Evolutionary conservation across 192 early-diverging fungal species (phyloP).

Genomic region (Rhizophlyctis rosea): DNA sequence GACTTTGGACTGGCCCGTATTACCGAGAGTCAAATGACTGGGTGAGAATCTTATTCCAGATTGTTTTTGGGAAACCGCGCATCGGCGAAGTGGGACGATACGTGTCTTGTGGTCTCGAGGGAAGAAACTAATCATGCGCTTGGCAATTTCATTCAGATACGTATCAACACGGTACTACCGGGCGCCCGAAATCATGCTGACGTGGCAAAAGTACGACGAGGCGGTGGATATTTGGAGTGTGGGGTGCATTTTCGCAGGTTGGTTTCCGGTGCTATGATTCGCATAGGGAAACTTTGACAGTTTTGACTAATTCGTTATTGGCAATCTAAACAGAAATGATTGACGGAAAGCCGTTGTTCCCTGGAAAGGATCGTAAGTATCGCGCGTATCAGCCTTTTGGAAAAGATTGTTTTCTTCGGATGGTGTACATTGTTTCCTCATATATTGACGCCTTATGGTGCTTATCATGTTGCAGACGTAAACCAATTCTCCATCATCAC

Average conservation of each 20-base stretch:
- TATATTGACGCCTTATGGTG: constrained; percentile 1
- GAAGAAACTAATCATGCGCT: not conserved
- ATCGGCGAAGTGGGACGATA: too few species aligned
- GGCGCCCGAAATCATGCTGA: constrained; percentile 97
- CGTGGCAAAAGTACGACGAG: constrained; percentile 95
- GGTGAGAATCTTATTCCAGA: constrained; percentile 30
- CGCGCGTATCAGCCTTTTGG: not conserved
- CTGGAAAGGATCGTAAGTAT: constrained; percentile 85
- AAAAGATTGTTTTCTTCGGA: too few species aligned
- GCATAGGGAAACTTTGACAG: too few species aligned
- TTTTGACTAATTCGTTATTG: too few species aligned
- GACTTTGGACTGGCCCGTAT: constrained; percentile 96
- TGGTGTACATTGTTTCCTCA: too few species aligned
- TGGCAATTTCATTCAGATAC: constrained; percentile 48
- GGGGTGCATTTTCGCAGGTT: constrained; percentile 88
- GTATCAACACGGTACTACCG: constrained; percentile 97
- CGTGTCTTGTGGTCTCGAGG: constrained; percentile 8
- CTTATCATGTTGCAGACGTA: constrained; percentile 59
- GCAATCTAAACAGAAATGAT: constrained; percentile 77
- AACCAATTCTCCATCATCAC: constrained; percentile 96
- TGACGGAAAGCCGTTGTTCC: constrained; percentile 92
- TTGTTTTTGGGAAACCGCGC: constrained; percentile 2
- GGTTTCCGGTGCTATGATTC: too few species aligned
- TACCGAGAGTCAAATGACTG: constrained; percentile 94
- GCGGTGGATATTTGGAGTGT: constrained; percentile 96